These are phyloP conservation scores for Erodium texanum DNA, from an alignment of 441 rosid species.

Conservation along the genomic window DNA sequence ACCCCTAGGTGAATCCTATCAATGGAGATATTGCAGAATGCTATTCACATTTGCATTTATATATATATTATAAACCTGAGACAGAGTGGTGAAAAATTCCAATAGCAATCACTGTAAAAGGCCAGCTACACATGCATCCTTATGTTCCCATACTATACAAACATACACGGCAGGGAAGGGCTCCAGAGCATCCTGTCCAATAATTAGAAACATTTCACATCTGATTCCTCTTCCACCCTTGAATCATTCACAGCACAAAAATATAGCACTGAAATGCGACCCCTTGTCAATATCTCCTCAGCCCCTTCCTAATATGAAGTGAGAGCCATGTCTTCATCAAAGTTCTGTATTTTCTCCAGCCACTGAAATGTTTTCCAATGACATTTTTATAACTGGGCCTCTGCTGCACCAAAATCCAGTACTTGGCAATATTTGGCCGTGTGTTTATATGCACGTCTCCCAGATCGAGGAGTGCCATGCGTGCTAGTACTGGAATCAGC, in stretches of 20 bases:
- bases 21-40: too few species aligned
- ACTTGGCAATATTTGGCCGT: slow-evolving; percentile 56
- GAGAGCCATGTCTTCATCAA: slow-evolving; percentile 59
- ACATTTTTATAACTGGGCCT: slow-evolving; percentile 69
- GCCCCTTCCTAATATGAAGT: slow-evolving; percentile 38
- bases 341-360: slow-evolving; percentile 75
- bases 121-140: background rate
- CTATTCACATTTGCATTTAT: too few species aligned
- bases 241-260: background rate
- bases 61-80: too few species aligned
- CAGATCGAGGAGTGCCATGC: slow-evolving; percentile 50
- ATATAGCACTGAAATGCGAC: background rate
- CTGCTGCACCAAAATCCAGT: slow-evolving; percentile 57
- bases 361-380: slow-evolving; percentile 61
- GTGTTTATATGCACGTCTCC: slow-evolving; percentile 55
- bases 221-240: too few species aligned
- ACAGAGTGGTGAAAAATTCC: too few species aligned
- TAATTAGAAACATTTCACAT: too few species aligned
- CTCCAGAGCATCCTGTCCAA: background rate
- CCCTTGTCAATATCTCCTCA: slow-evolving; percentile 33
- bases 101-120: too few species aligned
- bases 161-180: background rate
- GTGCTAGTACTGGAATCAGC: slow-evolving; percentile 63
- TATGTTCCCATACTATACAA: background rate
- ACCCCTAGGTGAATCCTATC: too few species aligned